phyloP scores from a whole-genome alignment of 1,139 yeast genomes.

The Geotrichum australiense region DNA sequence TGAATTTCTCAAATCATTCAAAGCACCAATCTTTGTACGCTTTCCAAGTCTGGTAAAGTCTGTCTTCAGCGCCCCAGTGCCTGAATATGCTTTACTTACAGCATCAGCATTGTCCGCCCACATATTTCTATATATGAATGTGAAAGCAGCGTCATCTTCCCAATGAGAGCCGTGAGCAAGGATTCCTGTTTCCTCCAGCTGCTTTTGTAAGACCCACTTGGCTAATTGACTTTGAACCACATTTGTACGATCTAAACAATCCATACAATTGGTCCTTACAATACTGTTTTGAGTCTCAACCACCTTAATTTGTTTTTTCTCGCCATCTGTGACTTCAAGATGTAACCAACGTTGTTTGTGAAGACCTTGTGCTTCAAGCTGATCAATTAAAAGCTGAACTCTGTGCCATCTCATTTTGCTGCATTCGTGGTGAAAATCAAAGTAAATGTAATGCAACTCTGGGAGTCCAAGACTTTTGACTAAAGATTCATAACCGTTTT shows the following conservation, averaged over 20 bases:
- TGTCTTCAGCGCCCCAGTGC: slow-evolving; percentile 95
- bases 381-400: slow-evolving; percentile 69
- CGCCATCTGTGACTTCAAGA: slow-evolving; percentile 29
- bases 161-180: slow-evolving; percentile 28
- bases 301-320: slow-evolving; percentile 26
- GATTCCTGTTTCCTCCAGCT: slow-evolving; percentile 47
- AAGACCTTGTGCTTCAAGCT: slow-evolving; percentile 56
- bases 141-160: slow-evolving; percentile 50
- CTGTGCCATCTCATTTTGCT: slow-evolving; percentile 92
- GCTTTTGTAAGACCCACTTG: slow-evolving; percentile 77
- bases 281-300: slow-evolving; percentile 52
- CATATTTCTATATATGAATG: slow-evolving; percentile 69
- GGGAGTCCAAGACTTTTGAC: slow-evolving; percentile 57
- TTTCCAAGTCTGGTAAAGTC: slow-evolving; percentile 93
- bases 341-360: slow-evolving; percentile 51
- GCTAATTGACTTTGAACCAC: slow-evolving; percentile 92
- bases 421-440: slow-evolving; percentile 98
- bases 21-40: slow-evolving; percentile 79
- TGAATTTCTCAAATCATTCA: slow-evolving; percentile 76
- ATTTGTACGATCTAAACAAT: slow-evolving; percentile 93
- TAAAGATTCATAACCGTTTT: slow-evolving; percentile 72
- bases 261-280: slow-evolving; percentile 98
- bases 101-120: slow-evolving; percentile 99
- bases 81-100: slow-evolving; percentile 84
- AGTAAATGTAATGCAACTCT: slow-evolving; percentile 63